A percentile compares a stretch with the other conserved stretches of the same genome.
Conservation (phyloP, 2,329 filamentous ascomycete species). For the Lasiodiplodia theobromae region DNA sequence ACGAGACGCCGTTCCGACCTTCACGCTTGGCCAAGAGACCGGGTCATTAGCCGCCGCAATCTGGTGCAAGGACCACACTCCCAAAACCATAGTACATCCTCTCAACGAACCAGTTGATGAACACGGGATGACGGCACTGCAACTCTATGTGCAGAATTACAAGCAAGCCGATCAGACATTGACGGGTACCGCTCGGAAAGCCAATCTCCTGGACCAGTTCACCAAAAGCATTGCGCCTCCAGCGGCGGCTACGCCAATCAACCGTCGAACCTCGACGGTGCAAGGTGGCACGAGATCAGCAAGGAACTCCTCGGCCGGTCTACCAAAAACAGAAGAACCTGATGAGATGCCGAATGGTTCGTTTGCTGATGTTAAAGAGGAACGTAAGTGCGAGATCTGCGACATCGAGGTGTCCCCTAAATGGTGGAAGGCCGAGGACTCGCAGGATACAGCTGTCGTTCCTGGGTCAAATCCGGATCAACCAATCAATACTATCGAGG, state of each 20-base stretch:
- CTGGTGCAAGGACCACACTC: constrained; percentile 89
- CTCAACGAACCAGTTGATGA: constrained; percentile 79
- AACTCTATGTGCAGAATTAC: constrained; percentile 86
- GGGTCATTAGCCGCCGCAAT: constrained; percentile 85
- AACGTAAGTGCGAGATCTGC: constrained; percentile 50
- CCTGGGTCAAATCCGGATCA: constrained; percentile 31
- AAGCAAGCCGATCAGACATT: constrained; percentile 93
- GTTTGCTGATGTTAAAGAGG: constrained; percentile 25
- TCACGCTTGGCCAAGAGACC: constrained; percentile 77
- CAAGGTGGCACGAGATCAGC: constrained; percentile 45
- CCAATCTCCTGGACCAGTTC: constrained; percentile 73
- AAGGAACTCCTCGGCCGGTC: constrained; percentile 40
- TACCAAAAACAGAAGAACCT: constrained; percentile 46
- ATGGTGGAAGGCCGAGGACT: constrained; percentile 52
- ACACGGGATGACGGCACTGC: constrained; percentile 77
- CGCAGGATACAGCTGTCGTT: constrained; percentile 34
- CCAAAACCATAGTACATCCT: constrained; percentile 74
- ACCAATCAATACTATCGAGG: constrained; percentile 30
- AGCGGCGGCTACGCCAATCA: constrained; percentile 38
- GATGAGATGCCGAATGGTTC: constrained; percentile 39
- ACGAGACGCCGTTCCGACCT: constrained; percentile 79
- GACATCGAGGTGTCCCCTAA: constrained; percentile 74
- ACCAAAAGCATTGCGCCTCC: constrained; percentile 61
- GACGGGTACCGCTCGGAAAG: constrained; percentile 92
- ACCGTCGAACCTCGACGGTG: constrained; percentile 51